Percentiles rank a stretch among this genome's conserved stretches.
These are phyloP conservation scores for Fraxinus xanthoxyloides DNA, from an alignment of 305 asterid genomes.

Conservation along the genomic window DNA sequence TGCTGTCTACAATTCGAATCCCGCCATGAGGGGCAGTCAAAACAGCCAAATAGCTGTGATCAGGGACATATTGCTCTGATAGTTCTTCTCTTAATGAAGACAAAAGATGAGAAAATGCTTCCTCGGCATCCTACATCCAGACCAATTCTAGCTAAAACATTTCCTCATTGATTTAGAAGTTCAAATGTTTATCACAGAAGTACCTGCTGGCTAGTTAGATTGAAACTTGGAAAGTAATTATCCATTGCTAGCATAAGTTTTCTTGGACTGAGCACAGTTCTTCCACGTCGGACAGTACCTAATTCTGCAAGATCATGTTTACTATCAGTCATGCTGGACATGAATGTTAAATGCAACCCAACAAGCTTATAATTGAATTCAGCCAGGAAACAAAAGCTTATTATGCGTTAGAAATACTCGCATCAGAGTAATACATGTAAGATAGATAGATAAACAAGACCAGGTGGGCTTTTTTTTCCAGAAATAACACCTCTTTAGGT, in stretches of 20 bases:
- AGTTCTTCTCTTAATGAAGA: slow-evolving; percentile 80
- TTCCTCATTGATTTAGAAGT: slow-evolving; percentile 8
- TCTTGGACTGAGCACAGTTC: slow-evolving; percentile 62
- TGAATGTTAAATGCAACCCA: slow-evolving; percentile 2
- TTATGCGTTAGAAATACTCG: background rate
- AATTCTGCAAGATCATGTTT: slow-evolving; percentile 50
- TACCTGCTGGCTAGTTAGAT: slow-evolving; percentile 87
- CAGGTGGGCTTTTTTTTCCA: background rate
- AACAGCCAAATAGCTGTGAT: slow-evolving; percentile 51
- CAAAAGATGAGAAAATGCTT: slow-evolving; percentile 77
- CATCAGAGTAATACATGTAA: background rate
- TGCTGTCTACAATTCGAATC: slow-evolving; percentile 35
- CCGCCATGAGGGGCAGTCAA: slow-evolving; percentile 48
- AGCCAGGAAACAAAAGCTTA: background rate
- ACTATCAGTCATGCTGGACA: slow-evolving; percentile 1
- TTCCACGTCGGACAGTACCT: slow-evolving; percentile 43
- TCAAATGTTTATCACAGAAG: slow-evolving; percentile 13
- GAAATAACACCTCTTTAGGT: background rate
- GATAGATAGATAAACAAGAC: background rate
- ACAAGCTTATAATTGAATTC: background rate
- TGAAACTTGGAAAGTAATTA: slow-evolving; percentile 66
- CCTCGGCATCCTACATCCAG: slow-evolving; percentile 86
- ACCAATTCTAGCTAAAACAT: slow-evolving; percentile 20
- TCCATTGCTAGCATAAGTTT: slow-evolving; percentile 71
- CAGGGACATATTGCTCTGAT: slow-evolving; percentile 49